Conservation (phyloP, 495 filamentous ascomycete species). For the Gamarada debralockiae region DNA sequence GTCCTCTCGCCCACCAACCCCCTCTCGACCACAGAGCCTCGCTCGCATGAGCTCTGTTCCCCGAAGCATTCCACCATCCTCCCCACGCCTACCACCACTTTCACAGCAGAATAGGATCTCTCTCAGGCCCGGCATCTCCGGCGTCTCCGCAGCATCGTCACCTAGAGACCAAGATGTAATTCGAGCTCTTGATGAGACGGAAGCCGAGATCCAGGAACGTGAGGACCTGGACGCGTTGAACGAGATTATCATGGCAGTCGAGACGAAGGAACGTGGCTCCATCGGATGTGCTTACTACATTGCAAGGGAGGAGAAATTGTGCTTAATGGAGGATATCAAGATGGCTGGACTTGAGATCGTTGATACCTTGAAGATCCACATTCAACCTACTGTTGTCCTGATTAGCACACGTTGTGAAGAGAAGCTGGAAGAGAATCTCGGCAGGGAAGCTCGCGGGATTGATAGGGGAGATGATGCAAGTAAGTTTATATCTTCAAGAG, state of each 20-base stretch:
- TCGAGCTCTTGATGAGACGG: conserved; percentile 11
- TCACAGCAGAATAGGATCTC: conserved; percentile 24
- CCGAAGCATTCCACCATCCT: conserved; percentile 17
- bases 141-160: conserved; percentile 7
- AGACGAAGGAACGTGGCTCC: conserved; percentile 64
- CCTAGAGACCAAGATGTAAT: conserved; percentile 6
- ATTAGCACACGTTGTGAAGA: conserved; percentile 69
- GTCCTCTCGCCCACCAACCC: neutral
- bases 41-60: conserved; percentile 11
- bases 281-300: conserved; percentile 89
- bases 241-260: conserved; percentile 83
- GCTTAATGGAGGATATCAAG: conserved; percentile 77
- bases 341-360: conserved; percentile 66
- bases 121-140: conserved; percentile 20
- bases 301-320: conserved; percentile 67
- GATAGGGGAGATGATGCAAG: conserved; percentile 28
- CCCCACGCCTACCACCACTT: conserved; percentile 25
- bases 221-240: conserved; percentile 57
- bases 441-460: conserved; percentile 36
- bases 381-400: conserved; percentile 77
- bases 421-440: conserved; percentile 41
- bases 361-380: conserved; percentile 70
- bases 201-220: conserved; percentile 25
- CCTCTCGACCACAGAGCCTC: conserved; percentile 9
- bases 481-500: conserved; percentile 15